Percentiles rank a stretch among this genome's conserved stretches.
Conservation (phyloP, 148 eudicot species). For the Camellia lanceoleosa region DNA sequence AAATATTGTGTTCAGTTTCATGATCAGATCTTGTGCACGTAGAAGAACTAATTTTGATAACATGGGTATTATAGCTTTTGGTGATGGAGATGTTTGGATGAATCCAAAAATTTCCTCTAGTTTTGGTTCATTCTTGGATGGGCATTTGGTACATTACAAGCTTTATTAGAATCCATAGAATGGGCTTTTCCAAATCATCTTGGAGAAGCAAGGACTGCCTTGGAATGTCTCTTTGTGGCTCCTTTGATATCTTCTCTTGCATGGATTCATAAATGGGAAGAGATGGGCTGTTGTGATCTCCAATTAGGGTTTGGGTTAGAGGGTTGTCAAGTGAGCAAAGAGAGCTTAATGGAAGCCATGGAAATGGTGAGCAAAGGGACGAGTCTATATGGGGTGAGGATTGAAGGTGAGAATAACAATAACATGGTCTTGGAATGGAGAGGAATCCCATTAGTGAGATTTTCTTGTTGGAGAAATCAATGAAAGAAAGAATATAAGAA, state of each 20-base stretch:
- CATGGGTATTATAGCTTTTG: slow-evolving; percentile 18
- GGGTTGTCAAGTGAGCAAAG: slow-evolving; percentile 23
- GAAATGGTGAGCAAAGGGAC: slow-evolving; percentile 26
- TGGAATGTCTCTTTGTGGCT: slow-evolving; percentile 35
- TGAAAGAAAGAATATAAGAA: too few species aligned
- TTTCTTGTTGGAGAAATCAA: slow-evolving; percentile 2
- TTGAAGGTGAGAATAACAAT: slow-evolving; percentile 26
- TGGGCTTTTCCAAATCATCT: slow-evolving; percentile 26
- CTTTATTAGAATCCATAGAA: slow-evolving; percentile 36
- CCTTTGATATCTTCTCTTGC: slow-evolving; percentile 24
- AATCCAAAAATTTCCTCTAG: slow-evolving; percentile 3
- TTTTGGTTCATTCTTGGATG: slow-evolving; percentile 23
- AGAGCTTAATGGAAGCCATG: slow-evolving; percentile 18
- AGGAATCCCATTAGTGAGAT: slow-evolving; percentile 28
- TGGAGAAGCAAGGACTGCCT: slow-evolving; percentile 34
- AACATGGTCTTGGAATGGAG: slow-evolving; percentile 35
- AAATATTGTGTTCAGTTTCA: too few species aligned
- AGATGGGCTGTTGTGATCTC: slow-evolving; percentile 8
- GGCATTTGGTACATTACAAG: slow-evolving; percentile 19
- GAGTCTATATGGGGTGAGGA: slow-evolving; percentile 21
- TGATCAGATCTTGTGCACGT: too few species aligned
- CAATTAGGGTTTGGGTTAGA: slow-evolving; percentile 12
- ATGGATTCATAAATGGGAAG: slow-evolving; percentile 28
- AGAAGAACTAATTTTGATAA: too few species aligned
- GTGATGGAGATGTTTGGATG: slow-evolving; percentile 22